These are phyloP conservation scores for Fusarium denticulatum DNA, from an alignment of 2,329 filamentous ascomycete genomes.

Conservation along the genomic window DNA sequence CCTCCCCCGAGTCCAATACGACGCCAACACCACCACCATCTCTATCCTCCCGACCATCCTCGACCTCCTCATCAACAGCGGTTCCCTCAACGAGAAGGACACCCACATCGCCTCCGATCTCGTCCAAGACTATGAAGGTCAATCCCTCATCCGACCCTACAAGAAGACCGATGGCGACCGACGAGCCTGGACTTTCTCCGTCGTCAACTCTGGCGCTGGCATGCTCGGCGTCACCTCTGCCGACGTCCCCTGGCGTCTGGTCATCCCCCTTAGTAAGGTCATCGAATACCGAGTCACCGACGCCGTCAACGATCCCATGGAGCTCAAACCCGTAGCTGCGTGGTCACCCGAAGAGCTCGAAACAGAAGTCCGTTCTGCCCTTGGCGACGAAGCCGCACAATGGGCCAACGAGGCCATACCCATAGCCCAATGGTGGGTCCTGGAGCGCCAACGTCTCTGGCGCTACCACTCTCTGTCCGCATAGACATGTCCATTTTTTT, in stretches of 20 bases:
- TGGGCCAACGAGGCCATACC: slow-evolving; percentile 43
- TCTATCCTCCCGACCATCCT: slow-evolving; percentile 50
- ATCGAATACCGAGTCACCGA: slow-evolving; percentile 49
- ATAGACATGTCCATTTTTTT: slow-evolving; percentile 2
- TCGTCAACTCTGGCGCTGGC: slow-evolving; percentile 49
- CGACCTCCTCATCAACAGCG: slow-evolving; percentile 48
- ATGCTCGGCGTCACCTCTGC: slow-evolving; percentile 47
- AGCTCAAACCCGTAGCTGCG: slow-evolving; percentile 39
- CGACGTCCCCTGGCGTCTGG: slow-evolving; percentile 46
- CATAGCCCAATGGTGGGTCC: slow-evolving; percentile 38
- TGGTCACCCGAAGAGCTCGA: slow-evolving; percentile 43
- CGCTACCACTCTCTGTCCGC: slow-evolving; percentile 31
- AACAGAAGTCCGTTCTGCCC: slow-evolving; percentile 27
- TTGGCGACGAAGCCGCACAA: slow-evolving; percentile 40
- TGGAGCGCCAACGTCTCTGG: slow-evolving; percentile 41
- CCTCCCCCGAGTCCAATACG: slow-evolving; percentile 46
- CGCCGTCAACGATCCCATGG: slow-evolving; percentile 43
- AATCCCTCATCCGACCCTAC: slow-evolving; percentile 48
- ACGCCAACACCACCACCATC: slow-evolving; percentile 46
- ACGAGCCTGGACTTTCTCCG: slow-evolving; percentile 48
- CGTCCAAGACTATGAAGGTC: slow-evolving; percentile 48
- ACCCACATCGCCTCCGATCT: slow-evolving; percentile 43
- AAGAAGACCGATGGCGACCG: slow-evolving; percentile 40
- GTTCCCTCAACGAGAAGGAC: slow-evolving; percentile 44
- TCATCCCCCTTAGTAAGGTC: slow-evolving; percentile 47